These are phyloP conservation scores for Calocybe cyanea DNA, from an alignment of 768 basidiomycete species.

Conservation along the genomic window DNA sequence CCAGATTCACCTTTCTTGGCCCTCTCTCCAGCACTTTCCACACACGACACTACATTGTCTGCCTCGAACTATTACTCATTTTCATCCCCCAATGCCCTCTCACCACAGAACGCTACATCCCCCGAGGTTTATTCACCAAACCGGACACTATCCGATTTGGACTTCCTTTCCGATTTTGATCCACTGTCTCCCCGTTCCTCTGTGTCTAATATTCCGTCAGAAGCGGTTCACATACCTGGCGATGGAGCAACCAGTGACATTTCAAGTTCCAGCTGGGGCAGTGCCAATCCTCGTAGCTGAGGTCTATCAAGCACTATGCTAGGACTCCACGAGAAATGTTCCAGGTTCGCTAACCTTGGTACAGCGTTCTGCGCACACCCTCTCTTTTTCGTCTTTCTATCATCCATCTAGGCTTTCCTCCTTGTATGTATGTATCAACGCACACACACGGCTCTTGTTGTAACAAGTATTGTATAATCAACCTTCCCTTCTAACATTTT, in stretches of 20 bases:
- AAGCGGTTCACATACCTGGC: constrained; percentile 5
- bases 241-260: constrained; percentile 13
- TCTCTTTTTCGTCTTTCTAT: no score
- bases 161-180: constrained; percentile 20
- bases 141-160: constrained; percentile 17
- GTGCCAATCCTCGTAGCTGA: constrained; percentile 14
- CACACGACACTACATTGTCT: constrained; percentile 5
- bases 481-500: no score
- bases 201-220: constrained; percentile 1
- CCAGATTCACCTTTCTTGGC: constrained; percentile 37
- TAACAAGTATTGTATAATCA: no score
- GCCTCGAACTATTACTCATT: constrained; percentile 17
- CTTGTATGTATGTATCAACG: no score
- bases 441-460: no score
- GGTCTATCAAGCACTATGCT: no score
- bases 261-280: constrained; percentile 20
- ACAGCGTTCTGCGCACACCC: no score
- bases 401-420: no score
- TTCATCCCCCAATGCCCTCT: constrained; percentile 13
- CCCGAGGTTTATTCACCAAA: constrained; percentile 12
- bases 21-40: constrained; percentile 16
- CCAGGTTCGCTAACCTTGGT: no score
- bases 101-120: constrained; percentile 1
- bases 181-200: constrained; percentile 15
- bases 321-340: no score